These are phyloP conservation scores for Phialocephala subalpina DNA, from an alignment of 2,329 filamentous ascomycete species.

Conservation along the genomic window DNA sequence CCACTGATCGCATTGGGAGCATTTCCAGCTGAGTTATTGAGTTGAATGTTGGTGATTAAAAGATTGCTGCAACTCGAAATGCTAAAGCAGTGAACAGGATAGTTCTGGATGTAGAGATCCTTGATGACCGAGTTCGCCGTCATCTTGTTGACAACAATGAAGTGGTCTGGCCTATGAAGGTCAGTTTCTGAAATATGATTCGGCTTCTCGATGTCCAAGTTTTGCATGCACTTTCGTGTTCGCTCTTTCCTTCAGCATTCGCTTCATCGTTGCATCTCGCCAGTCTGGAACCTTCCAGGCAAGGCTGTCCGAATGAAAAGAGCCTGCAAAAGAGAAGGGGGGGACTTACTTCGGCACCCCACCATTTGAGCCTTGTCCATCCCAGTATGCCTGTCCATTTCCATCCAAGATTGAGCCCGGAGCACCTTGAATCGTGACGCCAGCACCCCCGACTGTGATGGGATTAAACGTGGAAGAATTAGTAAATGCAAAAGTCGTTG, in stretches of 20 bases:
- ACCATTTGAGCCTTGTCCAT: constrained; percentile 64
- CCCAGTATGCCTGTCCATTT: constrained; percentile 66
- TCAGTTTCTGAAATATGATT: neutral
- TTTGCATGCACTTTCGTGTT: too few species aligned
- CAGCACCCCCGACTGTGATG: constrained; percentile 59
- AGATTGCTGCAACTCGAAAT: constrained; percentile 52
- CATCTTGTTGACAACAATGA: constrained; percentile 61
- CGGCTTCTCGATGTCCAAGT: too few species aligned
- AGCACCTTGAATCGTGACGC: constrained; percentile 60
- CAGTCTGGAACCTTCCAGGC: too few species aligned
- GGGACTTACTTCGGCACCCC: neutral
- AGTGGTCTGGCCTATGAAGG: constrained; percentile 54
- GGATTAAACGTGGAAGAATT: constrained; percentile 27
- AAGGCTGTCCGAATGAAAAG: too few species aligned
- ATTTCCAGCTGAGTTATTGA: constrained; percentile 64
- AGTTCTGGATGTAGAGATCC: constrained; percentile 58
- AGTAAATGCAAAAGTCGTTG: constrained; percentile 36
- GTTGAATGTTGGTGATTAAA: constrained; percentile 56
- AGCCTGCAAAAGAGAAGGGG: too few species aligned
- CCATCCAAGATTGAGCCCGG: constrained; percentile 61
- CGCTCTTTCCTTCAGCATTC: too few species aligned
- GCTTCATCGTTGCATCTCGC: too few species aligned
- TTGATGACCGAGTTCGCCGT: constrained; percentile 53
- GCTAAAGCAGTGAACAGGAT: constrained; percentile 59
- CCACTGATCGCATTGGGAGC: constrained; percentile 40